A percentile compares a stretch with the other conserved stretches of the same genome.
Conservation (phyloP, 768 basidiomycete genomes). For the Polyporus arcularius region DNA sequence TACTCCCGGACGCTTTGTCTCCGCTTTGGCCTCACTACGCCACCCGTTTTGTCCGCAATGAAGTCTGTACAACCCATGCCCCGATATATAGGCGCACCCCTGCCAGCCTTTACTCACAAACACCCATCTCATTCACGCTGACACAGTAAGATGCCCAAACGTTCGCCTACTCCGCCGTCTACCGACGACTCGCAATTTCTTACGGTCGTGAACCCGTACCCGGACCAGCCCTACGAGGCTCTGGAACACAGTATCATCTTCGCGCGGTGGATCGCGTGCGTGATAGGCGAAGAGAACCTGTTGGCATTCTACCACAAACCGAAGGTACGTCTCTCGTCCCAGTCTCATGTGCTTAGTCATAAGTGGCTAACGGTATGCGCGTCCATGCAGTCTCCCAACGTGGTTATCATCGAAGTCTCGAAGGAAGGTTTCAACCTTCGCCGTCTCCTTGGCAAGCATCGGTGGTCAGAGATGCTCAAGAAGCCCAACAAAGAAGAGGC, state of each 20-base stretch:
- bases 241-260: slow-evolving; percentile 39
- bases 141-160: slow-evolving; percentile 39
- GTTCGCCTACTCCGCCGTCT: slow-evolving; percentile 41
- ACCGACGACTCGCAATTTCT: slow-evolving; percentile 44
- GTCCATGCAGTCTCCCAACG: slow-evolving; percentile 39
- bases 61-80: neutral
- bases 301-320: slow-evolving; percentile 48
- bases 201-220: slow-evolving; percentile 47
- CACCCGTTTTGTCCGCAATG: neutral
- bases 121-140: neutral
- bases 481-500: slow-evolving; percentile 32
- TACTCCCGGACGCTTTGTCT: neutral
- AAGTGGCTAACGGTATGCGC: too few species aligned
- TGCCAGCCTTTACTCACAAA: neutral
- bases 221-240: slow-evolving; percentile 42
- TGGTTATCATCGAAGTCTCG: slow-evolving; percentile 47
- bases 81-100: neutral
- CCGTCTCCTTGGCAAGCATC: slow-evolving; percentile 43
- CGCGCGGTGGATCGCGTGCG: slow-evolving; percentile 46
- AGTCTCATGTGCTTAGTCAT: too few species aligned
- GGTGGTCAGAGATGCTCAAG: slow-evolving; percentile 42
- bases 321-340: slow-evolving; percentile 30
- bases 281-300: slow-evolving; percentile 39
- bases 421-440: slow-evolving; percentile 32
- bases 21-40: neutral